Conservation (phyloP, 176 grass and related monocot species). For the Oryza glumipatula region DNA sequence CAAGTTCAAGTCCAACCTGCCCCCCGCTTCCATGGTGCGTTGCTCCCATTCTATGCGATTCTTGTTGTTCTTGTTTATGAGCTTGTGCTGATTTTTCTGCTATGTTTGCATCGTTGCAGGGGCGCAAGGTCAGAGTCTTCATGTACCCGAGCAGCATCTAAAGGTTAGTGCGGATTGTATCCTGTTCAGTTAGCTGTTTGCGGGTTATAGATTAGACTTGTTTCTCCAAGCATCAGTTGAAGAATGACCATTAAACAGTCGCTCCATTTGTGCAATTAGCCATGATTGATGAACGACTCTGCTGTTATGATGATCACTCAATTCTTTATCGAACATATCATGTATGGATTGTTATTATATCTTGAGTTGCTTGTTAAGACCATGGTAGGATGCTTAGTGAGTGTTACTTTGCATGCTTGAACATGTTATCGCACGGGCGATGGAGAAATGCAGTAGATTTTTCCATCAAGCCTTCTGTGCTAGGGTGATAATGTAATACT, state of each 20-base stretch:
- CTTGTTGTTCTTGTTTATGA: neutral
- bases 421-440: too few relatives aligned
- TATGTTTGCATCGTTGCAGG: slow-evolving; percentile 38
- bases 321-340: neutral
- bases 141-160: slow-evolving; percentile 93
- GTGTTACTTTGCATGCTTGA: too few relatives aligned
- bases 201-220: neutral
- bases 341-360: neutral
- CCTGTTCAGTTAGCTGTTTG: neutral
- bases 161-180: slow-evolving; percentile 37
- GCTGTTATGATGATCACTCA: neutral
- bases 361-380: neutral
- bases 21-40: neutral
- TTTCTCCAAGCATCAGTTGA: neutral
- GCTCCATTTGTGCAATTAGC: neutral
- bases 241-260: neutral
- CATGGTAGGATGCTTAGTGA: neutral
- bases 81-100: slow-evolving; percentile 24
- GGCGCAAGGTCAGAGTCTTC: slow-evolving; percentile 80
- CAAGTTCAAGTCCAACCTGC: slow-evolving; percentile 64
- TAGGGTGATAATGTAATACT: neutral
- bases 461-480: too few relatives aligned
- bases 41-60: too few relatives aligned
- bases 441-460: too few relatives aligned
- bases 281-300: neutral